Evolutionary conservation across 495 filamentous ascomycete species (phyloP).

Genomic region (Talaromyces borbonicus): DNA sequence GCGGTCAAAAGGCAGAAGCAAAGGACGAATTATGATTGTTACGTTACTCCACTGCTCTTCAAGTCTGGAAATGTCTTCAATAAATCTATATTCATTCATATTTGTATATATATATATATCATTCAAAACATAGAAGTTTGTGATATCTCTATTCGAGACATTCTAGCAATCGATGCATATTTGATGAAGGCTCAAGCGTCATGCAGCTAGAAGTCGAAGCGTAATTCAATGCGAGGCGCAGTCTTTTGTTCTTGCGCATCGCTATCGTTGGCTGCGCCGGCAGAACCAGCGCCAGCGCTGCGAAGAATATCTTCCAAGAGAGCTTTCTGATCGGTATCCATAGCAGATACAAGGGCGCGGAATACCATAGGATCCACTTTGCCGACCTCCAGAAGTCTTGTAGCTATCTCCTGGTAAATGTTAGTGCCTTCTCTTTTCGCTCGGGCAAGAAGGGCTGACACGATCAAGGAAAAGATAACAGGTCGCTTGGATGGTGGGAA

Average conservation of each 20-base stretch:
- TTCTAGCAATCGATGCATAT: neutral
- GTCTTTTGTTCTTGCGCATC: conserved; percentile 36
- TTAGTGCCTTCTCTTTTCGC: conserved; percentile 43
- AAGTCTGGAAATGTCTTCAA: too few relatives aligned
- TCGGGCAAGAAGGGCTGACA: conserved; percentile 70
- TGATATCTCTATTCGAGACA: neutral
- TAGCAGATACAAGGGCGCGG: conserved; percentile 57
- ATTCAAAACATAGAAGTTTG: too few relatives aligned
- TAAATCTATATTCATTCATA: neutral
- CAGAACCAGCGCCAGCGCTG: conserved; percentile 28
- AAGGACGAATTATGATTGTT: conserved; percentile 20
- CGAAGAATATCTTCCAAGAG: conserved; percentile 80
- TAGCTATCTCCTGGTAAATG: conserved; percentile 60
- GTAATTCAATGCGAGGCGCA: conserved; percentile 81
- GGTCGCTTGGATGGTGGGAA: conserved; percentile 38
- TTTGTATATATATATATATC: conserved; percentile 5
- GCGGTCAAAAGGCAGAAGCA: neutral
- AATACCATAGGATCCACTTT: conserved; percentile 63
- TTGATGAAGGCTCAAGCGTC: conserved; percentile 1
- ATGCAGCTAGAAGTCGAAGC: conserved; percentile 70
- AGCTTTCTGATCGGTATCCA: conserved; percentile 59
- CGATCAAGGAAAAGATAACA: conserved; percentile 59
- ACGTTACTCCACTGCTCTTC: neutral
- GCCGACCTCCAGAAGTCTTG: conserved; percentile 70
- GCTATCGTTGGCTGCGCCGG: conserved; percentile 20